phyloP scores from a whole-genome alignment of 805 yeast species.

The Sugiyamaella valdiviana region DNA sequence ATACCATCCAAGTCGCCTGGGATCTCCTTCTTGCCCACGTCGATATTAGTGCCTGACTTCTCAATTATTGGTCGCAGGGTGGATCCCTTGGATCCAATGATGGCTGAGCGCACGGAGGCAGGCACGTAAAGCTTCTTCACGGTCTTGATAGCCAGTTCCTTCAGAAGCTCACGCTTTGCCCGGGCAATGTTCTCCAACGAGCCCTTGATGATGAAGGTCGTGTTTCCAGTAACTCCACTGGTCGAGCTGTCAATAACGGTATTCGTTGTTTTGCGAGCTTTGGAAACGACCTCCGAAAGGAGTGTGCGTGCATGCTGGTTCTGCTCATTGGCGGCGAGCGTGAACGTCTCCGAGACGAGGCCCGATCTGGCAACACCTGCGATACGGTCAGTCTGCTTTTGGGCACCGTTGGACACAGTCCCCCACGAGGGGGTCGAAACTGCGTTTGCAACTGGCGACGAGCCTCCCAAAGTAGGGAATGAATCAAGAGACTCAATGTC shows the following conservation, averaged over 20 bases:
- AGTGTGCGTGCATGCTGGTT: slow-evolving; percentile 55
- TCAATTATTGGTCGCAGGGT: slow-evolving; percentile 73
- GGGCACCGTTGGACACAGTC: slow-evolving; percentile 1
- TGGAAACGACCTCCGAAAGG: slow-evolving; percentile 57
- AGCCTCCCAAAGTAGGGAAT: slow-evolving; percentile 27
- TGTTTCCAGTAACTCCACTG: slow-evolving; percentile 64
- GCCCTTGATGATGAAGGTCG: slow-evolving; percentile 82
- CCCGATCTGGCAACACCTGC: slow-evolving; percentile 46
- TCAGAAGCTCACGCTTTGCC: slow-evolving; percentile 72
- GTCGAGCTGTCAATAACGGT: slow-evolving; percentile 79
- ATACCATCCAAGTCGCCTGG: slow-evolving; percentile 43
- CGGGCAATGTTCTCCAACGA: slow-evolving; percentile 53
- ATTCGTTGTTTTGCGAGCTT: slow-evolving; percentile 51
- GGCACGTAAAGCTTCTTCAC: slow-evolving; percentile 60
- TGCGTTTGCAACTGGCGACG: slow-evolving; percentile 2
- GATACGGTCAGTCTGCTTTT: slow-evolving; percentile 16
- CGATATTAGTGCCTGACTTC: slow-evolving; percentile 60
- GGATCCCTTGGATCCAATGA: slow-evolving; percentile 85
- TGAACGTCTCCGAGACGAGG: slow-evolving; percentile 71
- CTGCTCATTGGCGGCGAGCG: slow-evolving; percentile 65
- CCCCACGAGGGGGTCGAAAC: slow-evolving; percentile 15
- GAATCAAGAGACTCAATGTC: slow-evolving; percentile 27
- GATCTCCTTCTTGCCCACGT: slow-evolving; percentile 41
- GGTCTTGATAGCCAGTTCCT: slow-evolving; percentile 71
- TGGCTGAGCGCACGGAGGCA: slow-evolving; percentile 62